Evolutionary conservation across 257 asterid genomes (phyloP).

Genomic region (Solanum tarapatanum): DNA sequence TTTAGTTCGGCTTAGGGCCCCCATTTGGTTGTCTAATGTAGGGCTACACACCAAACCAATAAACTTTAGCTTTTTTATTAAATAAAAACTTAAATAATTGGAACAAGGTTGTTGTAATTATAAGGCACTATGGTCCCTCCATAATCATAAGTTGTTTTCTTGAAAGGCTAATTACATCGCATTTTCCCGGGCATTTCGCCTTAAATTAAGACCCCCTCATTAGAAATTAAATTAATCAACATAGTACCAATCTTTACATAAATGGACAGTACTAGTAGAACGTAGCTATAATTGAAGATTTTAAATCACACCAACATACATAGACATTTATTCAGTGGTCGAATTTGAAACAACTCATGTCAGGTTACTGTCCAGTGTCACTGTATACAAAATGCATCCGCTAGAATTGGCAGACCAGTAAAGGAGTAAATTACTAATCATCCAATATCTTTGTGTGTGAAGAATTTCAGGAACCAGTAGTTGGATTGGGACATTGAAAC

Average conservation of each 20-base stretch:
- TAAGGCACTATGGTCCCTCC: background rate
- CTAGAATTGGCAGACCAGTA: background rate
- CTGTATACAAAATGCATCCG: background rate
- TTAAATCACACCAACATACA: background rate
- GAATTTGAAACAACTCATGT: slow-evolving; percentile 4
- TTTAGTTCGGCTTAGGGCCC: background rate
- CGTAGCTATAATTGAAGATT: background rate
- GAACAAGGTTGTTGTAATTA: background rate
- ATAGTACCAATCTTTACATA: background rate
- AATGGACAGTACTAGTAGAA: background rate
- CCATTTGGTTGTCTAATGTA: background rate
- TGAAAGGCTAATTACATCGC: background rate
- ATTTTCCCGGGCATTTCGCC: slow-evolving; percentile 26
- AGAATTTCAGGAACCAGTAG: background rate
- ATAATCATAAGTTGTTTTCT: background rate
- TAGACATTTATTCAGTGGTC: slow-evolving; percentile 3
- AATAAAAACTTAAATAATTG: background rate
- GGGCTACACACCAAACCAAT: background rate
- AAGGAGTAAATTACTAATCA: background rate
- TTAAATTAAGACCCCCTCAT: slow-evolving; percentile 9
- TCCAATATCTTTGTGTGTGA: background rate
- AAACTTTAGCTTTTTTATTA: background rate
- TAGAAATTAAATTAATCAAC: background rate
- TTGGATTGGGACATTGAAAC: background rate
- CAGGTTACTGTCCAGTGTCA: background rate